Percentiles rank a stretch among this genome's conserved stretches.
These are phyloP conservation scores for Cutaneotrichosporon dermatis DNA, from an alignment of 1,284 basidiomycete species.

Conservation along the genomic window DNA sequence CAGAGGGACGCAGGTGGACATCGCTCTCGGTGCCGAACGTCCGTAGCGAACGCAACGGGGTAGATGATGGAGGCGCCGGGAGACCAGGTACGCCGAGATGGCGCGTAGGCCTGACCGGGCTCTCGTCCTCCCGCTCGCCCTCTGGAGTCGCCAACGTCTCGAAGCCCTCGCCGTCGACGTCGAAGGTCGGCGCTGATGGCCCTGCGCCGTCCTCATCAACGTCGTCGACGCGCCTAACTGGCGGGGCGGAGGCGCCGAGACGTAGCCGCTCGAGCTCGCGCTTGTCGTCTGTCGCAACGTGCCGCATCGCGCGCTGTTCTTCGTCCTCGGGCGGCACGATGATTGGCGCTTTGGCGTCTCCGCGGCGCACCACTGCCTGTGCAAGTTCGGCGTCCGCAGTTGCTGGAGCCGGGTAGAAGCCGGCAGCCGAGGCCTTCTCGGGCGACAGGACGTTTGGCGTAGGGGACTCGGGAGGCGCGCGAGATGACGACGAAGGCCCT, in stretches of 20 bases:
- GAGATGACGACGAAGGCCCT: constrained; percentile 11
- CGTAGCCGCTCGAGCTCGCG: constrained; percentile 41
- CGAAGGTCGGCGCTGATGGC: constrained; percentile 36
- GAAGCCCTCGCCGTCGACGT: constrained; percentile 47
- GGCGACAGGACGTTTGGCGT: constrained; percentile 6
- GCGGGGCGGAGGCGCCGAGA: constrained; percentile 40
- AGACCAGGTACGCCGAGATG: constrained; percentile 6
- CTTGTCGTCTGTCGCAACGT: constrained; percentile 50
- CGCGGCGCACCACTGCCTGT: constrained; percentile 34
- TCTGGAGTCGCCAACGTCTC: constrained; percentile 22
- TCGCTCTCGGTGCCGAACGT: constrained; percentile 7
- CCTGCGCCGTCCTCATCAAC: constrained; percentile 5
- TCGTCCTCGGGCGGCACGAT: constrained; percentile 9
- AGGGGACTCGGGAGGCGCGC: not conserved
- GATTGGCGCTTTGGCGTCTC: constrained; percentile 36
- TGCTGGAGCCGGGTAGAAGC: constrained; percentile 47
- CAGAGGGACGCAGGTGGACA: not conserved
- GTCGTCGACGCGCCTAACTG: constrained; percentile 19
- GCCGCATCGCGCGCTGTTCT: constrained; percentile 16
- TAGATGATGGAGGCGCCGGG: constrained; percentile 20
- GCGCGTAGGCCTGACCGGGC: not conserved
- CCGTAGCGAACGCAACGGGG: constrained; percentile 13
- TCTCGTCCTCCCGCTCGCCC: too few species aligned
- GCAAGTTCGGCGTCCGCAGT: constrained; percentile 45
- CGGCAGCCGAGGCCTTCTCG: constrained; percentile 42